Percentiles rank a stretch among this genome's conserved stretches.
phyloP scores from a whole-genome alignment of 495 filamentous ascomycete genomes.

The Hyphodiscus hymeniophilus region DNA sequence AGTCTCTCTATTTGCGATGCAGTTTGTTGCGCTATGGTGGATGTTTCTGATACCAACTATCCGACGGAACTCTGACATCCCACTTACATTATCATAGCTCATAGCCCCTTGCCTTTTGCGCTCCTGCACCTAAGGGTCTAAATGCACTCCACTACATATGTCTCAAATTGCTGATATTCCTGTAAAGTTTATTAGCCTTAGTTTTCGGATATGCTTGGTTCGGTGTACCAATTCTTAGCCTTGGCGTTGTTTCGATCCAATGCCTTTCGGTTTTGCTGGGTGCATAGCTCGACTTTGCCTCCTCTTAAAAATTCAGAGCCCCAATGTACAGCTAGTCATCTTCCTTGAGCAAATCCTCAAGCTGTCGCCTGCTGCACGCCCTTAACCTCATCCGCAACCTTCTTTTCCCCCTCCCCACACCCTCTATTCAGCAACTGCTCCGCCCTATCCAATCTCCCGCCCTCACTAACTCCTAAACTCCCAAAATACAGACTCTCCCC shows the following conservation, averaged over 20 bases:
- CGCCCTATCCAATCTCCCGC: conserved; percentile 13
- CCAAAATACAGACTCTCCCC: no score
- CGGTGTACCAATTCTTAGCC: background rate
- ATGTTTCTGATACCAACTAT: conserved; percentile 20
- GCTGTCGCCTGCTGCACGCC: background rate
- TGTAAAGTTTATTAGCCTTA: background rate
- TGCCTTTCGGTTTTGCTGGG: no score
- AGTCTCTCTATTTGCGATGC: conserved; percentile 19
- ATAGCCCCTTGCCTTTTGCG: conserved; percentile 17
- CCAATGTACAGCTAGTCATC: background rate
- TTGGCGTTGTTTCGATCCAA: no score
- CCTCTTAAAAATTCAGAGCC: no score
- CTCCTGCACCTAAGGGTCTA: conserved; percentile 8
- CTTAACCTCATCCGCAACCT: background rate
- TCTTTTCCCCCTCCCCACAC: background rate
- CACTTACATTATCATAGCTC: conserved; percentile 24
- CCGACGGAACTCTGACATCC: conserved; percentile 23
- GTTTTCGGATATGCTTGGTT: background rate
- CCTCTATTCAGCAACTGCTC: conserved; percentile 8
- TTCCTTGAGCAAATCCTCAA: background rate
- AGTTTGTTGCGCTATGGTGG: conserved; percentile 9
- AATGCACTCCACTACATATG: conserved; percentile 16
- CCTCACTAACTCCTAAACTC: background rate
- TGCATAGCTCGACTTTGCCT: no score
- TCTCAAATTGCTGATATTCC: background rate